phyloP scores from a whole-genome alignment of 495 filamentous ascomycete genomes.

The Aspergillus hancockii region DNA sequence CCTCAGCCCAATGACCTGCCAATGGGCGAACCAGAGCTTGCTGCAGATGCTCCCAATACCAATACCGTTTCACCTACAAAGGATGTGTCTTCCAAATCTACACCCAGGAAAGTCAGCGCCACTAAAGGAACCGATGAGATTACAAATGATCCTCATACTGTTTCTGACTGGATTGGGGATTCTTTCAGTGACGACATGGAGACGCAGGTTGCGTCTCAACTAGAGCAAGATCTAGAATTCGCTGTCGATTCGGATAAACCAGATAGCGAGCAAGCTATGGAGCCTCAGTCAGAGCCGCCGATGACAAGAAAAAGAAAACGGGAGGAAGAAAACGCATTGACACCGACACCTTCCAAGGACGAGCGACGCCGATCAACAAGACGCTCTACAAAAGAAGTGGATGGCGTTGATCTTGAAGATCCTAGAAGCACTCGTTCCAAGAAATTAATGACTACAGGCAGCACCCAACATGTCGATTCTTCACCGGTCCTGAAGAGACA shows the following conservation, averaged over 20 bases:
- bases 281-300: constrained; percentile 8
- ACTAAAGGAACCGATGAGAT: not conserved
- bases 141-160: not conserved
- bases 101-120: not conserved
- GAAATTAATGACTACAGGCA: constrained; percentile 11
- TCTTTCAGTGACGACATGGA: constrained; percentile 45
- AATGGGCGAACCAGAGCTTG: not conserved
- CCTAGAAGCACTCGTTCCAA: constrained; percentile 21
- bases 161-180: constrained; percentile 18
- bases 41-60: constrained; percentile 3
- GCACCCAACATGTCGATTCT: constrained; percentile 11
- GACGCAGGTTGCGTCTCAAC: constrained; percentile 45
- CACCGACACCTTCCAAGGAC: constrained; percentile 4
- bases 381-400: constrained; percentile 26
- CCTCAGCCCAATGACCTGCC: not conserved
- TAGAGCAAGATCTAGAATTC: constrained; percentile 43
- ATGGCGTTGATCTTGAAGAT: constrained; percentile 17
- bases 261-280: constrained; percentile 1
- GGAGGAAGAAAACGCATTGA: constrained; percentile 20
- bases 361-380: constrained; percentile 13
- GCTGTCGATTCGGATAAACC: constrained; percentile 31
- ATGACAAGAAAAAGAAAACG: constrained; percentile 44
- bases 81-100: not conserved
- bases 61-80: constrained; percentile 2
- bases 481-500: constrained; percentile 29